Conservation (phyloP, 495 filamentous ascomycete genomes). For the Annulohypoxylon stygium region DNA sequence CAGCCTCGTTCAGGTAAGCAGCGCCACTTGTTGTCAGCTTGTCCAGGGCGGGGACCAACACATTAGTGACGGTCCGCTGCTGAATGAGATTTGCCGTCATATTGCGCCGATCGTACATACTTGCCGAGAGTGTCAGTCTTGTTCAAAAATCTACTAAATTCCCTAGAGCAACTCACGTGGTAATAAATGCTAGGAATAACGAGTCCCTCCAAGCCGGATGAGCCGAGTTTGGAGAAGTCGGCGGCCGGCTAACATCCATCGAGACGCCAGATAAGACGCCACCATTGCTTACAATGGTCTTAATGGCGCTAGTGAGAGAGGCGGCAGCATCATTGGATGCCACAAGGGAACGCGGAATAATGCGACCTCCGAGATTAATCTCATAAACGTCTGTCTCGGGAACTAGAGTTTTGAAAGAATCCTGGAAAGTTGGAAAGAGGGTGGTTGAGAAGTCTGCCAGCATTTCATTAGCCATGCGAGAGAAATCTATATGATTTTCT, state of each 20-base stretch:
- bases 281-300: not conserved
- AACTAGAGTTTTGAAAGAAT: not conserved
- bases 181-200: not conserved
- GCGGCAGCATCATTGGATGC: not conserved
- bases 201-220: not conserved
- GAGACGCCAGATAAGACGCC: not conserved
- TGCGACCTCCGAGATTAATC: not conserved
- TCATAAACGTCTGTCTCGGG: not conserved
- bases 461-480: not conserved
- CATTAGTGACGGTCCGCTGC: slow-evolving; percentile 24
- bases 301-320: not conserved
- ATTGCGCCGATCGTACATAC: not conserved
- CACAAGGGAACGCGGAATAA: not conserved
- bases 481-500: not conserved
- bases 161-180: not conserved
- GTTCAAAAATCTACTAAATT: not conserved
- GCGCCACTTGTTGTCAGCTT: slow-evolving; percentile 53
- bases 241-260: not conserved
- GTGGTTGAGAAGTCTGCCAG: not conserved
- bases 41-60: slow-evolving; percentile 31
- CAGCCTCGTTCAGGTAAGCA: slow-evolving; percentile 53
- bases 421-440: not conserved
- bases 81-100: slow-evolving; percentile 1
- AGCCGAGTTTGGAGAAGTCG: not conserved
- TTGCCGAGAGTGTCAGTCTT: not conserved